phyloP scores from a whole-genome alignment of 2,329 filamentous ascomycete genomes.

The Beauveria brongniartii region DNA sequence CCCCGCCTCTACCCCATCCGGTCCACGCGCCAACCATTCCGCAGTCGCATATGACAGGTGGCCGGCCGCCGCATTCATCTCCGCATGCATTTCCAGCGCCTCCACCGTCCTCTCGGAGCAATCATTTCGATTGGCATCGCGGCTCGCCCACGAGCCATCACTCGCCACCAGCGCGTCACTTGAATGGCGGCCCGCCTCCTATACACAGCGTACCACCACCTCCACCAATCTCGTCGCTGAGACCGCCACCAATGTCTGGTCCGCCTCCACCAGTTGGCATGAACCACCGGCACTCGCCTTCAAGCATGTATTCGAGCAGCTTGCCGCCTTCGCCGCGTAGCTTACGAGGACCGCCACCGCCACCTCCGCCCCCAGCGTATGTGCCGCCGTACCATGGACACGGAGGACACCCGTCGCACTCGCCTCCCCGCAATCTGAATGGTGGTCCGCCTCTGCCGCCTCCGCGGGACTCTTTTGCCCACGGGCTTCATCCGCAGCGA shows the following conservation, averaged over 20 bases:
- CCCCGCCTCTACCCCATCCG: conserved; percentile 12
- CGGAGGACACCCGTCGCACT: neutral
- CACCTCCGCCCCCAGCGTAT: conserved; percentile 31
- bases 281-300: conserved; percentile 26
- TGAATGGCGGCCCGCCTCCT: conserved; percentile 40
- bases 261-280: conserved; percentile 34
- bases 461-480: conserved; percentile 28
- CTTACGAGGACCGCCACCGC: conserved; percentile 29
- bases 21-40: conserved; percentile 5
- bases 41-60: conserved; percentile 8
- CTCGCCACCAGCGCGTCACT: conserved; percentile 37
- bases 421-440: conserved; percentile 21
- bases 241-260: conserved; percentile 39
- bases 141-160: conserved; percentile 41
- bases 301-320: conserved; percentile 32
- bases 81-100: conserved; percentile 30
- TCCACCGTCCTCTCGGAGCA: conserved; percentile 19
- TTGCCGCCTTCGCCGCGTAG: conserved; percentile 42
- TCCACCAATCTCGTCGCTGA: conserved; percentile 29
- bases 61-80: conserved; percentile 26
- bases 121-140: conserved; percentile 1
- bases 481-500: conserved; percentile 34
- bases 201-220: conserved; percentile 22
- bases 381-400: conserved; percentile 25
- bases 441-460: conserved; percentile 27